Evolutionary conservation across 2,329 filamentous ascomycete species (phyloP).

Genomic region (Alternaria arbusti): DNA sequence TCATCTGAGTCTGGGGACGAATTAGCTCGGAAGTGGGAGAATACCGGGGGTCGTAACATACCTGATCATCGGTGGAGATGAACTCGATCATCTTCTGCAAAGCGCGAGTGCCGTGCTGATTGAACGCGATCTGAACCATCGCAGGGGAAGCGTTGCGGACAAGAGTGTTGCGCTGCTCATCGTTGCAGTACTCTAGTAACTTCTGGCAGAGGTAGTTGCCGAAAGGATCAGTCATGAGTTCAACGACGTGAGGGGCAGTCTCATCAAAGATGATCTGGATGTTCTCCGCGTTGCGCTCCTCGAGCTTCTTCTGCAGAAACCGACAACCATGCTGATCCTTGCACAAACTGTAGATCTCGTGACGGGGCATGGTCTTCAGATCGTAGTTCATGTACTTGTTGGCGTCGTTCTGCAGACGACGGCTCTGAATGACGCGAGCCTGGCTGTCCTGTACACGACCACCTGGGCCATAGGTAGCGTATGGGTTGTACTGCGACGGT

Average conservation of each 20-base stretch:
- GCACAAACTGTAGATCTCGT: conserved; percentile 87
- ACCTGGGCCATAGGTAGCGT: conserved; percentile 48
- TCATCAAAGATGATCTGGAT: conserved; percentile 94
- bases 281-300: conserved; percentile 82
- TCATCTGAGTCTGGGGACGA: conserved; percentile 68
- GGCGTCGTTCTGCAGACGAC: conserved; percentile 71
- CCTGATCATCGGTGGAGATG: conserved; percentile 82
- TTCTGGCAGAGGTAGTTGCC: conserved; percentile 99
- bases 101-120: conserved; percentile 95
- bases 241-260: conserved; percentile 90
- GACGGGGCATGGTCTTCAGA: conserved; percentile 74
- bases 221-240: conserved; percentile 98
- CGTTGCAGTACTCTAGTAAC: conserved; percentile 91
- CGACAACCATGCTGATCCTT: conserved; percentile 98
- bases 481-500: conserved; percentile 35
- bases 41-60: conserved; percentile 19
- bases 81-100: conserved; percentile 99
- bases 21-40: conserved; percentile 15
- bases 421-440: conserved; percentile 75
- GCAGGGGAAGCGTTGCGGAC: conserved; percentile 88
- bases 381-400: conserved; percentile 84
- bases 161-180: conserved; percentile 90
- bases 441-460: conserved; percentile 73
- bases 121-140: conserved; percentile 91
- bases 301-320: conserved; percentile 95